Conservation (phyloP, 2,329 filamentous ascomycete species). For the Pleurostoma richardsiae region DNA sequence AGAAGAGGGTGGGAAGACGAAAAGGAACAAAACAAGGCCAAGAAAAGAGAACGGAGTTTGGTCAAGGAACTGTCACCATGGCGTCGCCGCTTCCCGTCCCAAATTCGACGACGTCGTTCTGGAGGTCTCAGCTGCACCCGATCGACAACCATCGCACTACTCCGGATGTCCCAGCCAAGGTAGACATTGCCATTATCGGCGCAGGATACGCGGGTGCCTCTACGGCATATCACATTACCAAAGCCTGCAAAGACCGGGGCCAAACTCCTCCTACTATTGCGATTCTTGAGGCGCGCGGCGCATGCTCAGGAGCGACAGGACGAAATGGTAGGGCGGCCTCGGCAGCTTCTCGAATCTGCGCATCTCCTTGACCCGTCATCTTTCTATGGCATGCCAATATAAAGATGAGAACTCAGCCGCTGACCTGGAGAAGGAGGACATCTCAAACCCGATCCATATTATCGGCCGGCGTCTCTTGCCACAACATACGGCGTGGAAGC, state of each 20-base stretch:
- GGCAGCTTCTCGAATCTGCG: slow-evolving; percentile 9
- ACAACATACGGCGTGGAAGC: slow-evolving; percentile 17
- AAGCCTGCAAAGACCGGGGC: slow-evolving; percentile 6
- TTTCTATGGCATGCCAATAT: too few species aligned
- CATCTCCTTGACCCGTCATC: slow-evolving; percentile 7
- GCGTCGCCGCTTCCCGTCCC: slow-evolving; percentile 16
- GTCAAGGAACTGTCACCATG: slow-evolving; percentile 2
- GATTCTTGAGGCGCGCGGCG: slow-evolving; percentile 25
- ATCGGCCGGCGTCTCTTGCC: slow-evolving; percentile 14
- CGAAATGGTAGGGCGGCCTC: slow-evolving; percentile 23
- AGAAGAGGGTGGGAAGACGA: too few species aligned
- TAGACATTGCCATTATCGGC: slow-evolving; percentile 41
- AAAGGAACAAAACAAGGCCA: too few species aligned
- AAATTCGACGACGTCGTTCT: slow-evolving; percentile 29
- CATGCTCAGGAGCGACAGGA: slow-evolving; percentile 31
- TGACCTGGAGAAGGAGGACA: slow-evolving; percentile 15
- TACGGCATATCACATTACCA: slow-evolving; percentile 34
- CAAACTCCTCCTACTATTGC: slow-evolving; percentile 14
- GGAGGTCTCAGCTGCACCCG: slow-evolving; percentile 30
- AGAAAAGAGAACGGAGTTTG: background rate
- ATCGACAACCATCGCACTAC: slow-evolving; percentile 35
- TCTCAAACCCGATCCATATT: slow-evolving; percentile 27
- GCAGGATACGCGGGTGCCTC: slow-evolving; percentile 39
- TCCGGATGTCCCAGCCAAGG: slow-evolving; percentile 26
- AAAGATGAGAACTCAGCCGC: background rate